phyloP scores from a whole-genome alignment of 164 flowering plant species.

The Macadamia integrifolia region DNA sequence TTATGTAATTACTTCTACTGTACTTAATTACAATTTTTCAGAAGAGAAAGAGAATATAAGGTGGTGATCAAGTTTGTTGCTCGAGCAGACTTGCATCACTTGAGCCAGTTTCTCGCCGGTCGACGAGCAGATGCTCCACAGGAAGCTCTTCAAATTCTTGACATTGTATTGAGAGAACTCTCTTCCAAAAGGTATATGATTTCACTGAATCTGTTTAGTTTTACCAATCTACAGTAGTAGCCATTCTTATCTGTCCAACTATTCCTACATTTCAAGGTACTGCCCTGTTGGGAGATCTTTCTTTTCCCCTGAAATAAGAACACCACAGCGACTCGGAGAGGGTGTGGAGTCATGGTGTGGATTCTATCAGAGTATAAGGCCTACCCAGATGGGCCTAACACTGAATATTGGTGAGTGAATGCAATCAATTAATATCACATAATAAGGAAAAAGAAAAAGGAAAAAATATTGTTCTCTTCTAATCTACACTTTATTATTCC shows the following conservation, averaged over 20 bases:
- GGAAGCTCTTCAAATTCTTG: conserved; percentile 82
- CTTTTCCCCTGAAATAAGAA: conserved; percentile 67
- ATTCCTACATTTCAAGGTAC: conserved; percentile 33
- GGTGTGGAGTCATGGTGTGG: conserved; percentile 95
- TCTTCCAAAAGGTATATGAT: conserved; percentile 58
- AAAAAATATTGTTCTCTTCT: neutral
- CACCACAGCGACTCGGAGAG: conserved; percentile 75
- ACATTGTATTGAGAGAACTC: conserved; percentile 80
- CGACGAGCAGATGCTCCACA: conserved; percentile 79
- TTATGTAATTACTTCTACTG: neutral
- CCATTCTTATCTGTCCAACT: conserved; percentile 4
- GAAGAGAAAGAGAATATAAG: conserved; percentile 65
- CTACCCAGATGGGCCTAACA: conserved; percentile 94
- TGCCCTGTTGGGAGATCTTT: conserved; percentile 84
- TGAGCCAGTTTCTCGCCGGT: conserved; percentile 76
- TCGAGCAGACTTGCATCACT: conserved; percentile 70
- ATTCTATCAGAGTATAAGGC: conserved; percentile 92
- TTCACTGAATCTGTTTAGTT: neutral
- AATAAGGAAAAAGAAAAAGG: too few relatives aligned
- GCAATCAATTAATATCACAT: neutral
- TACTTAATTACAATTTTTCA: conserved; percentile 17
- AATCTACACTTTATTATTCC: neutral
- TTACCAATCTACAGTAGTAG: neutral
- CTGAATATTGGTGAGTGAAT: conserved; percentile 65
- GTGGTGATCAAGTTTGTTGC: conserved; percentile 77